phyloP scores from a whole-genome alignment of 192 early-diverging fungal species.

The Coemansia sp. region DNA sequence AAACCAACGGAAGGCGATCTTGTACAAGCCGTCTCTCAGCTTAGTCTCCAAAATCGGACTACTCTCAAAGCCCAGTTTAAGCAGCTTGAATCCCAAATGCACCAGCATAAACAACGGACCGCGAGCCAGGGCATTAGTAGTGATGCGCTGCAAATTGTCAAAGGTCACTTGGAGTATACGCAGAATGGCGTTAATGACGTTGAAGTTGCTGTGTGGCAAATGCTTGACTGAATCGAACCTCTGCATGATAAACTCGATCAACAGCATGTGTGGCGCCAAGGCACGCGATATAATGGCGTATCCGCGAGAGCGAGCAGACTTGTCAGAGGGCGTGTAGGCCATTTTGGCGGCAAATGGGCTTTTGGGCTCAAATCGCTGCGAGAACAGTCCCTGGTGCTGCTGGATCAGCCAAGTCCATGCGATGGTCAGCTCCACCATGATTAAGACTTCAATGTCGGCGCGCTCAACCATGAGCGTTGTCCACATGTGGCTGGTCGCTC shows the following conservation, averaged over 20 bases:
- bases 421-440: slow-evolving; percentile 82
- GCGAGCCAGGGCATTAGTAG: slow-evolving; percentile 71
- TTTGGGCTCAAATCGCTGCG: slow-evolving; percentile 49
- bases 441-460: slow-evolving; percentile 67
- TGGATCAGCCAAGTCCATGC: slow-evolving; percentile 82
- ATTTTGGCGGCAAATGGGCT: slow-evolving; percentile 89
- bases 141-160: slow-evolving; percentile 40
- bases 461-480: slow-evolving; percentile 81
- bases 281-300: slow-evolving; percentile 62
- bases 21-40: slow-evolving; percentile 67
- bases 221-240: slow-evolving; percentile 83
- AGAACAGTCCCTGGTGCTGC: slow-evolving; percentile 83
- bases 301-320: slow-evolving; percentile 65
- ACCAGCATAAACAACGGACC: slow-evolving; percentile 80
- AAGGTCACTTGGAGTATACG: slow-evolving; percentile 82
- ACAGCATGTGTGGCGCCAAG: slow-evolving; percentile 73
- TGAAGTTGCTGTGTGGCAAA: slow-evolving; percentile 63
- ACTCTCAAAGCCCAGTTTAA: slow-evolving; percentile 63
- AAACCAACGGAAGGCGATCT: slow-evolving; percentile 84
- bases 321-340: slow-evolving; percentile 89
- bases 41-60: slow-evolving; percentile 66
- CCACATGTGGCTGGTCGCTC: slow-evolving; percentile 86
- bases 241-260: slow-evolving; percentile 84
- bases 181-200: slow-evolving; percentile 73
- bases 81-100: slow-evolving; percentile 72